Evolutionary conservation across 805 yeast species (phyloP), one percentile per base, ranked within the genome.

Genomic region (Candida schatavii): DNA sequence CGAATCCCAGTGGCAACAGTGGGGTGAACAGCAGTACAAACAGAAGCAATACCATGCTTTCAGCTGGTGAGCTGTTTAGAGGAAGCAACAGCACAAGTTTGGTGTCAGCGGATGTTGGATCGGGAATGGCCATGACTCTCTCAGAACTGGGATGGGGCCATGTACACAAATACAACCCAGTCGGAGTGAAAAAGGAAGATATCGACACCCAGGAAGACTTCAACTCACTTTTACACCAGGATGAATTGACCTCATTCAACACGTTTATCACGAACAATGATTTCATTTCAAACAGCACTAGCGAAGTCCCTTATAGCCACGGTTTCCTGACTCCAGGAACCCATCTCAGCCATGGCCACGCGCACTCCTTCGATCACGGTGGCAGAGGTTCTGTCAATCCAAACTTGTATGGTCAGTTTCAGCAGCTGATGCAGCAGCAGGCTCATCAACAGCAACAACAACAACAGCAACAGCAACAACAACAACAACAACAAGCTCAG

Each of bases 261-360:
- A 38, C 22, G 7, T 38, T 38, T 15, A 38, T 38, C 19, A 38
- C 23, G 11, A 38, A 38, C 26, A 38, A 38, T 28, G 41, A 38
- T 22, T 38, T 38, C 35, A 38, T 38, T 17, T 22, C 35, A 3
- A 38, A 38, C 13, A 18, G 23, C 28, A 31, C 20, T 22, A 31
- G 19, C 20, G 35, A 31, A 17, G 7, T 31, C 13, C 21, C 35
- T 6, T 31, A 31, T 18, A 31, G 11, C 35, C 14, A 29, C 14
- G 19, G 22, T n/a, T 31, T 17, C 23, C 23, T 20, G 15, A 27
- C 23, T 20, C 10, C 39, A 40, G 33, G 15, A n/a, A 19, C 17
- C n/a, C 25, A 36, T 32, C 38, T 25, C n/a, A 17, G 10, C n/a
- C 35, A 39, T 20, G 11, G 21, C 19, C 18, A 33, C n/a, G 18